phyloP scores from a whole-genome alignment of 2,329 filamentous ascomycete species.

The Magnaporthiopsis poae region DNA sequence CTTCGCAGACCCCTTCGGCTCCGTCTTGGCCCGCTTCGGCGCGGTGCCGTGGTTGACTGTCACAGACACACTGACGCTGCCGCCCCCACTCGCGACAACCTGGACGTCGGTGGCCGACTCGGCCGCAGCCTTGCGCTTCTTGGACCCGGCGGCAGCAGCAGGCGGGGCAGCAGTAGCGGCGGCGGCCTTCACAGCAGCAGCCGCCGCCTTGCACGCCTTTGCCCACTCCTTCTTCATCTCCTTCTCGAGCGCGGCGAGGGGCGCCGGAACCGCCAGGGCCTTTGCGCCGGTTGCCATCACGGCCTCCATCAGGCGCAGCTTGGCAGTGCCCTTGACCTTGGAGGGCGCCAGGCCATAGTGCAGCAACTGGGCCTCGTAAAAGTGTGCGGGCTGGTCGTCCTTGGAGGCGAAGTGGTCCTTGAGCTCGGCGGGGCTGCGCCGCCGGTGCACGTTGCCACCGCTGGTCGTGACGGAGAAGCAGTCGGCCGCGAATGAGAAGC shows the following conservation, averaged over 20 bases:
- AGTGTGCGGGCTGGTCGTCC: slow-evolving; percentile 46
- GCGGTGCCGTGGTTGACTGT: background rate
- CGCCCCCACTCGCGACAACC: background rate
- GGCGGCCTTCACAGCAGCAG: background rate
- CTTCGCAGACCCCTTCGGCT: background rate
- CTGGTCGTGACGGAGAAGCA: slow-evolving; percentile 35
- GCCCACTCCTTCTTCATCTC: slow-evolving; percentile 50
- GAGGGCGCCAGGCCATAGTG: slow-evolving; percentile 51
- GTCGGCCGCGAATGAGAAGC: slow-evolving; percentile 33
- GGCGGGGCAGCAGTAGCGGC: background rate
- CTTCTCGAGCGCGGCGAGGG: slow-evolving; percentile 39
- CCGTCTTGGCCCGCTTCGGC: background rate
- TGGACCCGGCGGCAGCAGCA: background rate
- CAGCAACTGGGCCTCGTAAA: slow-evolving; percentile 52
- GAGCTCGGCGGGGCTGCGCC: slow-evolving; percentile 34
- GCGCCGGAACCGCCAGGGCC: slow-evolving; percentile 36
- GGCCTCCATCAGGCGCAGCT: slow-evolving; percentile 49
- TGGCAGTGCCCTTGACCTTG: slow-evolving; percentile 48
- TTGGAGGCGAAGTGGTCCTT: slow-evolving; percentile 32
- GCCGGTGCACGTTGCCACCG: slow-evolving; percentile 34
- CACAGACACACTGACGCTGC: slow-evolving; percentile 1
- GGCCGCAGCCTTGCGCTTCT: background rate
- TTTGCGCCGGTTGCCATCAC: slow-evolving; percentile 29
- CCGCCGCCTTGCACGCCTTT: slow-evolving; percentile 16
- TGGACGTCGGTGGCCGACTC: background rate